phyloP scores from a whole-genome alignment of 2,329 filamentous ascomycete species.

The Talaromyces sp. region DNA sequence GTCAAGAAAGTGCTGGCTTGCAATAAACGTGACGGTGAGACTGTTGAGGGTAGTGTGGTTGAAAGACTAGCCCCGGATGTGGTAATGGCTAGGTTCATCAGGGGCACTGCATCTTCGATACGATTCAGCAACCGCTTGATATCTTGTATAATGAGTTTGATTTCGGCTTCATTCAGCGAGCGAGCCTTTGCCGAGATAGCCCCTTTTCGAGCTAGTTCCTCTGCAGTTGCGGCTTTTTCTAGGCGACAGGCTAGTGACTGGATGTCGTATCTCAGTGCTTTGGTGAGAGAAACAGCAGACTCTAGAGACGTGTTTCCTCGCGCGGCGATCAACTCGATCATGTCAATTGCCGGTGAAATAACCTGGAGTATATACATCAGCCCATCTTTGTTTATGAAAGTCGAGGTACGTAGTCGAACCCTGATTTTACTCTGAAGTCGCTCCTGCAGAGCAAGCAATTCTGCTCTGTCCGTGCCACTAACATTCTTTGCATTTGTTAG shows the following conservation, averaged over 20 bases:
- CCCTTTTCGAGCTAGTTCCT: slow-evolving; percentile 39
- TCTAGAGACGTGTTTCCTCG: slow-evolving; percentile 77
- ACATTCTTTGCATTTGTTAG: slow-evolving; percentile 48
- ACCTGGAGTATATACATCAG: slow-evolving; percentile 83
- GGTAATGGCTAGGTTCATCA: slow-evolving; percentile 90
- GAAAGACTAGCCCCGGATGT: slow-evolving; percentile 86
- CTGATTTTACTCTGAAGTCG: slow-evolving; percentile 81
- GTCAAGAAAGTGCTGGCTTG: slow-evolving; percentile 91
- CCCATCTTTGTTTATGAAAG: background rate
- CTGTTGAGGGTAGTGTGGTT: slow-evolving; percentile 69
- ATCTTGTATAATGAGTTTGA: slow-evolving; percentile 65
- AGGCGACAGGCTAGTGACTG: slow-evolving; percentile 71
- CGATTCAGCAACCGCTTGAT: slow-evolving; percentile 69
- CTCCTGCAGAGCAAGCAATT: slow-evolving; percentile 67
- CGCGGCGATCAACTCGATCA: slow-evolving; percentile 46
- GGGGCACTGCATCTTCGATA: slow-evolving; percentile 86
- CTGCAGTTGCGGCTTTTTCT: slow-evolving; percentile 61
- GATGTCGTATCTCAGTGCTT: slow-evolving; percentile 77
- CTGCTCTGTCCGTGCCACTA: slow-evolving; percentile 64
- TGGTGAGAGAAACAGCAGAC: slow-evolving; percentile 77
- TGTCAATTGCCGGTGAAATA: slow-evolving; percentile 52
- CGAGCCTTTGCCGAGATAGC: slow-evolving; percentile 39
- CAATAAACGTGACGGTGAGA: slow-evolving; percentile 83
- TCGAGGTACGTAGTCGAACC: slow-evolving; percentile 39
- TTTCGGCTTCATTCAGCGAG: slow-evolving; percentile 57